Percentiles rank a stretch among this genome's conserved stretches.
These are phyloP conservation scores for Alternaria sp. DNA, from an alignment of 2,329 filamentous ascomycete genomes.

Conservation along the genomic window DNA sequence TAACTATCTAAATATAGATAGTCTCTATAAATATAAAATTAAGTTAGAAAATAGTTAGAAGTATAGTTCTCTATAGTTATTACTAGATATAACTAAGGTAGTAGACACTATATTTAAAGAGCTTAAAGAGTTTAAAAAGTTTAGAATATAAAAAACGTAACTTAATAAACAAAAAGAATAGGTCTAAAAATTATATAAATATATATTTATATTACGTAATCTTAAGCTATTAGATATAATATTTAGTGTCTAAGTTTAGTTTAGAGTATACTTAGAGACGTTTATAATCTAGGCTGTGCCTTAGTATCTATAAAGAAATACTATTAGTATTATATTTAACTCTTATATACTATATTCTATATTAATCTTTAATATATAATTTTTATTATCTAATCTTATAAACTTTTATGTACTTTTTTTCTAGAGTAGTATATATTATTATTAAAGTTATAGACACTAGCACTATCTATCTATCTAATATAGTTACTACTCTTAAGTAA, in stretches of 20 bases:
- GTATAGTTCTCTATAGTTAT: constrained; percentile 13
- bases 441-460: background rate
- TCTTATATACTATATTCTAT: background rate
- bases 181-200: background rate
- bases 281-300: background rate
- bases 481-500: background rate
- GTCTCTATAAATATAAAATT: background rate
- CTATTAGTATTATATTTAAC: background rate
- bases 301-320: background rate
- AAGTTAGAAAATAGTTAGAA: constrained; percentile 3
- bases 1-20: background rate
- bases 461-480: background rate
- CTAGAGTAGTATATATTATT: background rate
- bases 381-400: background rate
- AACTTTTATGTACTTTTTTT: background rate
- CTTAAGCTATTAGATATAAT: background rate
- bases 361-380: background rate
- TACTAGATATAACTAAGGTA: constrained; percentile 4
- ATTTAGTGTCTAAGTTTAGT: background rate
- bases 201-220: background rate
- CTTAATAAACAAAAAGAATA: background rate
- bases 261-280: background rate
- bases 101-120: background rate
- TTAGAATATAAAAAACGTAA: background rate
- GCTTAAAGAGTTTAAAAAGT: background rate